Evolutionary conservation across 768 basidiomycete species (phyloP), one percentile per base, ranked within the genome.

Genomic region (Solioccasus polychromus): DNA sequence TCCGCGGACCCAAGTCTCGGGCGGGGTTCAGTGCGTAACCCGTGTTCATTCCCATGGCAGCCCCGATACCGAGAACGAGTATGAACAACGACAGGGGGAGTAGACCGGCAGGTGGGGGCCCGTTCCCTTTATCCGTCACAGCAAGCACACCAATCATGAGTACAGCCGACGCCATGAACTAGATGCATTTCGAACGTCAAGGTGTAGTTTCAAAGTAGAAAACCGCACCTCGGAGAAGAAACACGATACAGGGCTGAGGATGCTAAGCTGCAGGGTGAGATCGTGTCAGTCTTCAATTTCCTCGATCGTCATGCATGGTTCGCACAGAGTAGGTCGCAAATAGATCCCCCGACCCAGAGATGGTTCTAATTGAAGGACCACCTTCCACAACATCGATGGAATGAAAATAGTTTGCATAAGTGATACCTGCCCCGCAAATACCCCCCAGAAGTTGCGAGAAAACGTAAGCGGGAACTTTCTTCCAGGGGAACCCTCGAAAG

Each of bases 401-500:
- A 60, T 79, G 78, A 54, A 76, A 73, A 52, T 83, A 83, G 51
- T 80, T 78, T 5, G 69, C 81, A 45, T 83, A 84, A 25, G 78
- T 60, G 35, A 79, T 51, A 0, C 71, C 73, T 9, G 74, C 76
- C 3, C 78, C 81, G 24, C 73, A 68, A 23, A 82, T 49, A 7
- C 66, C 81, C 12, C 83, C 82, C 34, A 83, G 54, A 24, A 81
- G 39, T 59, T 85, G 83, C 1, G 79, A 74, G 32, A 78, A 56
- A 35, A 83, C 74, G 62, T 79, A 86, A 19, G 66, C 72, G 1
- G 87, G 86, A 1, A 88, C 87, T 66, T 90, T 89, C 53, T 71
- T 73, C 82, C 81, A 83, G 0, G 87, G 84, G 63, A 89, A 88
- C 20, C 76, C 78, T 50, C 85, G 77, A 63, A 80, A 85, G 2